Base-by-base conservation (phyloP, 2,329 filamentous ascomycete genomes). In the Sporothrix luriei region DNA sequence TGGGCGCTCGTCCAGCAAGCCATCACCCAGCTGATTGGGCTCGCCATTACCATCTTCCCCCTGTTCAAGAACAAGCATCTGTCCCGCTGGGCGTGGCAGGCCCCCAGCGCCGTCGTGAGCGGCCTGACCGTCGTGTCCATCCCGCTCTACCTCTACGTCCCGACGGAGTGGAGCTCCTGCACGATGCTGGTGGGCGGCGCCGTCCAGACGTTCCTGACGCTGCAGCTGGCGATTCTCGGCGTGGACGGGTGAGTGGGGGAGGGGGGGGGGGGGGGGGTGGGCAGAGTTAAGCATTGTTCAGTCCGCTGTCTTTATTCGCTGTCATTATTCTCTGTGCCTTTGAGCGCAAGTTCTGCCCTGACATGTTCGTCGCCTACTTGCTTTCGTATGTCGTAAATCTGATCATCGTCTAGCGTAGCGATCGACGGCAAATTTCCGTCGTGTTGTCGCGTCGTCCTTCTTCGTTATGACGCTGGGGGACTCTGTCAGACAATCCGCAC, bases 121-220 rank as follows among this genome's bases (percentile, higher is more conserved):
- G 3, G 21, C n/a, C 51, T 29, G 21, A 54, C 51, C 21, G 10
- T 29, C 11, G 21, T 29, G 21, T 29, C 51, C 21, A 26, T 29
- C 9, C 51, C 51, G 24, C 51, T 54, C 21, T 54, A 29, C 26
- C n/a, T 26, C 10, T 54, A 13, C 14, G 51, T 6, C 11, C 51
- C 51, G 51, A 29, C 51, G 21, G 51, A 54, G 29, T 54, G 51
- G 51, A 54, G 51, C 24, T 54, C 51, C 21, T 54, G 9, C 29
- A 54, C 51, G 2, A 54, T 54, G 51, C 5, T 54, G 51, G 51
- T 54, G 4, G 51, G 51, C 51, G 51, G 51, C 3, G 51, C 51
- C 51, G 29, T 54, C 9, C 51, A 54, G 51, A 54, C 51, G 21
- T 54, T 54, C 13, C 21, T 29, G 51, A 54, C 51, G n/a, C 51